phyloP scores from a whole-genome alignment of 257 asterid species.

The Penstemon davidsonii region DNA sequence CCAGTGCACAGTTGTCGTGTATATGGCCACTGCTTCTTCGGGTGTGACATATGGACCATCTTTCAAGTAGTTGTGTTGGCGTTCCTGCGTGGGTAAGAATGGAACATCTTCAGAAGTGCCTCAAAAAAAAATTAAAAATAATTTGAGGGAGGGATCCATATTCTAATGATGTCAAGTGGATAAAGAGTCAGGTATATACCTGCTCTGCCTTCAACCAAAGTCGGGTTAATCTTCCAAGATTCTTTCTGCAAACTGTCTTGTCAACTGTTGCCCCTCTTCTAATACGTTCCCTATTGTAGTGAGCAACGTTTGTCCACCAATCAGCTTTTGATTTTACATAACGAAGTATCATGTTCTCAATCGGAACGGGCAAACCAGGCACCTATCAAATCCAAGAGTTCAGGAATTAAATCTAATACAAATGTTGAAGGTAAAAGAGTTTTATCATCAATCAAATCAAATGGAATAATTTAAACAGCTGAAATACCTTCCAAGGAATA shows the following conservation, averaged over 20 bases:
- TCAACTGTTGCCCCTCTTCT: constrained; percentile 99
- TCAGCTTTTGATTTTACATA: constrained; percentile 99
- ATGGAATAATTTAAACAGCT: constrained; percentile 4
- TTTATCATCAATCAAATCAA: not conserved
- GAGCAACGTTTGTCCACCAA: constrained; percentile 99
- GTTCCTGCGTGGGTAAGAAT: constrained; percentile 51
- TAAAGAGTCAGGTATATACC: constrained; percentile 35
- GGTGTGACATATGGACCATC: constrained; percentile 99
- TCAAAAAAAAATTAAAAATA: not conserved
- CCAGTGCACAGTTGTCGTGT: constrained; percentile 99
- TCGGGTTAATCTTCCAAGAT: constrained; percentile 98
- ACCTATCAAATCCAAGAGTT: constrained; percentile 43
- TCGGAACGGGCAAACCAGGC: constrained; percentile 97
- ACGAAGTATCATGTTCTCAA: constrained; percentile 99
- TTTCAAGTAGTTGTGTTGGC: constrained; percentile 92
- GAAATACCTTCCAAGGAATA: constrained; percentile 91
- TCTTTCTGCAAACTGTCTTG: constrained; percentile 98
- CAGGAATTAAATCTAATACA: constrained; percentile 9
- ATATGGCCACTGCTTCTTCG: constrained; percentile 99
- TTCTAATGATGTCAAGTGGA: not conserved
- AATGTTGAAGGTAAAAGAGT: not conserved
- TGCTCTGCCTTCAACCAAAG: constrained; percentile 99
- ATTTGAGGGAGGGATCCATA: not conserved
- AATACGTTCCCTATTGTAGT: constrained; percentile 95
- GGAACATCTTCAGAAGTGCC: not conserved